Conservation (phyloP, 257 asterid genomes). For the Solanum raphanifolium region DNA sequence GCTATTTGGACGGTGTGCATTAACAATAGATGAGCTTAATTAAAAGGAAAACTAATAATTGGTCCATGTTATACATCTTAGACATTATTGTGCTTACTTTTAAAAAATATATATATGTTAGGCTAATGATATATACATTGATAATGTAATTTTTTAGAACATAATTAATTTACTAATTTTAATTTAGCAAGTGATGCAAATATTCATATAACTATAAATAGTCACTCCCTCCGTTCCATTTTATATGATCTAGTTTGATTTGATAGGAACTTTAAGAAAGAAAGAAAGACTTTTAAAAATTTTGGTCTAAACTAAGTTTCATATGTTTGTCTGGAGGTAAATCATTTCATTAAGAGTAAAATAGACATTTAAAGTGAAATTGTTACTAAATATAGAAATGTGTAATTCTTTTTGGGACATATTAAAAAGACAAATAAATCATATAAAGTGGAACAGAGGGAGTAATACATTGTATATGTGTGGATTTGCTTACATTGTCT, state of each 20-base stretch:
- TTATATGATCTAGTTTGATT: too few species aligned
- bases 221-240: not conserved
- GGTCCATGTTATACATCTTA: not conserved
- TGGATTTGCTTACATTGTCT: rapidly evolving
- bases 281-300: rapidly evolving
- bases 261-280: too few species aligned
- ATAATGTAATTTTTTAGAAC: not conserved
- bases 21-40: not conserved
- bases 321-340: too few species aligned
- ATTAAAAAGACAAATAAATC: too few species aligned
- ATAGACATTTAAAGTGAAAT: too few species aligned
- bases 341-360: not conserved
- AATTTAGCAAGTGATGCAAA: not conserved
- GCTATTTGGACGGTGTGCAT: conserved; percentile 1
- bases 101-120: rapidly evolving
- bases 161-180: not conserved
- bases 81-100: not conserved
- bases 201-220: not conserved
- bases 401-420: not conserved
- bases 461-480: not conserved
- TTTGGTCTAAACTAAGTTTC: too few species aligned
- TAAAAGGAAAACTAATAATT: not conserved
- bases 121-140: not conserved
- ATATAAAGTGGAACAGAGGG: rapidly evolving
- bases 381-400: too few species aligned